Evolutionary conservation across 257 asterid genomes (phyloP).

Genomic region (Nicotiana benthamiana): DNA sequence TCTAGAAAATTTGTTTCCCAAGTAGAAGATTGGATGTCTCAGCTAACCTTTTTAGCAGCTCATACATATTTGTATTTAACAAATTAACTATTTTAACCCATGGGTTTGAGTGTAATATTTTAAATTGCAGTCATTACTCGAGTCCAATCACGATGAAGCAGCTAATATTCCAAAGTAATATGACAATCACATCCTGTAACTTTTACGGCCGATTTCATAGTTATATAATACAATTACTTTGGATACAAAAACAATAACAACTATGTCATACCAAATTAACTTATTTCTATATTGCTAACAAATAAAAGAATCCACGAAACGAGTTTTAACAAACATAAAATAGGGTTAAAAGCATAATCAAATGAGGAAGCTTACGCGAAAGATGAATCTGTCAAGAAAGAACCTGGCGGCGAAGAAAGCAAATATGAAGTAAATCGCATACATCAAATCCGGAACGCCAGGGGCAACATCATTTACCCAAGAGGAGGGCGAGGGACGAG

Average conservation of each 20-base stretch:
- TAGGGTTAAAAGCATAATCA: too few relatives aligned
- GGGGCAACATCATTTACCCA: slow-evolving; percentile 44
- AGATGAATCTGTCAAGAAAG: slow-evolving; percentile 60
- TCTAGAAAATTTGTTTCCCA: too few relatives aligned
- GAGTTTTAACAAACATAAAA: too few relatives aligned
- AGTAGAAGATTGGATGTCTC: background rate
- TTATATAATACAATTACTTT: too few relatives aligned
- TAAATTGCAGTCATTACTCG: background rate
- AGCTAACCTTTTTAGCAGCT: background rate
- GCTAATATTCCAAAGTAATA: too few relatives aligned
- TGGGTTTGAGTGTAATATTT: background rate
- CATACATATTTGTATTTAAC: background rate
- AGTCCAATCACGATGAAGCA: background rate
- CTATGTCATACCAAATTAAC: too few relatives aligned
- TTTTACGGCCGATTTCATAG: too few relatives aligned
- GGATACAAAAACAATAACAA: too few relatives aligned
- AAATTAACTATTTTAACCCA: too few relatives aligned
- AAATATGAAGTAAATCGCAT: slow-evolving; percentile 43
- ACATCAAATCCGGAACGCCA: slow-evolving; percentile 34
- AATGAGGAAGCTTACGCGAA: slow-evolving; percentile 45
- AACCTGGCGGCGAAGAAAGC: slow-evolving; percentile 52
- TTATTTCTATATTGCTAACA: too few relatives aligned
- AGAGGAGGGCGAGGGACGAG: background rate
- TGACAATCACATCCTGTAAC: too few relatives aligned
- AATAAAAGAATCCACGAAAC: too few relatives aligned